Conservation (phyloP, 192 early-diverging fungal species). For the Pecoramyces ruminantium region DNA sequence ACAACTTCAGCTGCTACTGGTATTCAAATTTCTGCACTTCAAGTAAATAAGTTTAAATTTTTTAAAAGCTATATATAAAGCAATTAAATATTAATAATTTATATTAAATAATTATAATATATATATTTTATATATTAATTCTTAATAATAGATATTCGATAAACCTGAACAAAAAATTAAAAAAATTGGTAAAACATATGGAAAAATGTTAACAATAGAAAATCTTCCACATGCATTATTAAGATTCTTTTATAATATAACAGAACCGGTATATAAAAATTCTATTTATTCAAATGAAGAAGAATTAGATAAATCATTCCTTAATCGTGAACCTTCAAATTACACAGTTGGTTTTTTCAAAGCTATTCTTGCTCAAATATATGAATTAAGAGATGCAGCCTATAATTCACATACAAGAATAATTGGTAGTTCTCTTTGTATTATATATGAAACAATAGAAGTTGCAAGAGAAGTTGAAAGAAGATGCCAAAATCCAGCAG, state of each 20-base stretch:
- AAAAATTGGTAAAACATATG: neutral
- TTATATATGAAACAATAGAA: neutral
- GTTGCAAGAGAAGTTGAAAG: neutral
- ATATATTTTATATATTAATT: too few relatives aligned
- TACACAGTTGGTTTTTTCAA: neutral
- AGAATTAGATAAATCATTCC: neutral
- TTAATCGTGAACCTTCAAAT: neutral
- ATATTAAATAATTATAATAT: too few relatives aligned
- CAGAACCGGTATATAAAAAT: neutral
- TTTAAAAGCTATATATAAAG: too few relatives aligned
- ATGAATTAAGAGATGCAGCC: neutral
- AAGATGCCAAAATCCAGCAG: neutral
- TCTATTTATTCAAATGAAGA: neutral
- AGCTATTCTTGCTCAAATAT: neutral
- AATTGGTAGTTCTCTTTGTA: neutral
- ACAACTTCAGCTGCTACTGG: constrained; percentile 53
- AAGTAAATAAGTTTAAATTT: too few relatives aligned
- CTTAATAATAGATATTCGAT: neutral
- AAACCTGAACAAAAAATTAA: neutral
- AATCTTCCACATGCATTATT: neutral
- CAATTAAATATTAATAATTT: too few relatives aligned
- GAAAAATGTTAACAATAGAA: neutral
- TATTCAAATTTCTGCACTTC: constrained; percentile 35
- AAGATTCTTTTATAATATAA: neutral
- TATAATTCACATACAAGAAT: neutral